Evolutionary conservation across 2,329 filamentous ascomycete genomes (phyloP).

Genomic region (Lachnellula hyalina): DNA sequence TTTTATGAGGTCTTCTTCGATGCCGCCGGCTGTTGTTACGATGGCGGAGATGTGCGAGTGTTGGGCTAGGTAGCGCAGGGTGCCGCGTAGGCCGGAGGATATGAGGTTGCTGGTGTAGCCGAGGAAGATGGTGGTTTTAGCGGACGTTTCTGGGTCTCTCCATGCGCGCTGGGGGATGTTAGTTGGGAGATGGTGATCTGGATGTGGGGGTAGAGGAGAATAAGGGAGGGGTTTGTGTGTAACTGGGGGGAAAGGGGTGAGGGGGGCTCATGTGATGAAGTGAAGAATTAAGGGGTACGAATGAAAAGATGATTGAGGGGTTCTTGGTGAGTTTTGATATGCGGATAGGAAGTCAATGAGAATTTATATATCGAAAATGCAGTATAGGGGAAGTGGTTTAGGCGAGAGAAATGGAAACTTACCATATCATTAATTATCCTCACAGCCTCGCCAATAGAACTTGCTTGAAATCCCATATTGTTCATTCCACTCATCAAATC

Average conservation of each 20-base stretch:
- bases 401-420: slow-evolving; percentile 15
- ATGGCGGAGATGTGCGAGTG: slow-evolving; percentile 89
- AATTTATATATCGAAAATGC: too few species aligned
- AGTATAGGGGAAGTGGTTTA: too few species aligned
- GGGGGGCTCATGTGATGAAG: background rate
- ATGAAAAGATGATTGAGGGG: too few species aligned
- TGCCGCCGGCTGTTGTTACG: slow-evolving; percentile 89
- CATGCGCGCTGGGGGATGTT: slow-evolving; percentile 59
- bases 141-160: slow-evolving; percentile 71
- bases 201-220: slow-evolving; percentile 16
- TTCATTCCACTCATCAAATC: slow-evolving; percentile 79
- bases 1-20: slow-evolving; percentile 98
- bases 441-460: slow-evolving; percentile 77
- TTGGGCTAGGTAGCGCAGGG: slow-evolving; percentile 86
- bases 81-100: slow-evolving; percentile 88
- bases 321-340: too few species aligned
- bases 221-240: background rate
- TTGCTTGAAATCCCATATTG: slow-evolving; percentile 80
- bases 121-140: slow-evolving; percentile 87
- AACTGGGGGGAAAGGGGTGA: background rate
- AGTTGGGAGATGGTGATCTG: slow-evolving; percentile 5
- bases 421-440: slow-evolving; percentile 97
- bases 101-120: slow-evolving; percentile 98
- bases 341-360: too few species aligned
- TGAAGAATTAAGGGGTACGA: too few species aligned